Evolutionary conservation across 2,329 filamentous ascomycete genomes (phyloP).

Genomic region (Fusarium redolens): DNA sequence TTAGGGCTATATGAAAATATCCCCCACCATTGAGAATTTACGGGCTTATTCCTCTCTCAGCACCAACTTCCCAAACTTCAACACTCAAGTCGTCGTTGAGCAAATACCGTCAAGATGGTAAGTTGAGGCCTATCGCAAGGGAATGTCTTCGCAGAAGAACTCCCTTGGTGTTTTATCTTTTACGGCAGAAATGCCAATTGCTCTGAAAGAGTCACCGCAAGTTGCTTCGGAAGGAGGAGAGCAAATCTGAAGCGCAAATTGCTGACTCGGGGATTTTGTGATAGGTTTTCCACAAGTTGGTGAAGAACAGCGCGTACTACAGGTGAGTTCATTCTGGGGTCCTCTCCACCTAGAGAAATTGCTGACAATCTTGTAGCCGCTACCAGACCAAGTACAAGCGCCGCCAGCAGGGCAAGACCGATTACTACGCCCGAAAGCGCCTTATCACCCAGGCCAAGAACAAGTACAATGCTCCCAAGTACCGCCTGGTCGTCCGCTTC

Average conservation of each 20-base stretch:
- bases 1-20: slow-evolving; percentile 57
- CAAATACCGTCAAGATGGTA: slow-evolving; percentile 74
- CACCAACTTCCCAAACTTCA: slow-evolving; percentile 51
- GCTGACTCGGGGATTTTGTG: slow-evolving; percentile 84
- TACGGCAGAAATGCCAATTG: slow-evolving; percentile 59
- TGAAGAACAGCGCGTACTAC: slow-evolving; percentile 99
- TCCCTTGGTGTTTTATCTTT: slow-evolving; percentile 42
- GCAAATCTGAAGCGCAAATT: slow-evolving; percentile 97
- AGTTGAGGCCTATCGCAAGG: slow-evolving; percentile 62
- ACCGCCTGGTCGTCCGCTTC: slow-evolving; percentile 99
- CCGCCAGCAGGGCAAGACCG: slow-evolving; percentile 95
- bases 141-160: slow-evolving; percentile 18
- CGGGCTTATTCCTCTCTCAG: slow-evolving; percentile 37
- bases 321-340: slow-evolving; percentile 71
- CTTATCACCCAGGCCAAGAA: slow-evolving; percentile 99
- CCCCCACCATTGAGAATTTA: slow-evolving; percentile 54
- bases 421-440: slow-evolving; percentile 99
- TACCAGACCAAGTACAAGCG: slow-evolving; percentile 99
- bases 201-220: slow-evolving; percentile 84
- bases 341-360: not conserved
- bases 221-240: slow-evolving; percentile 88
- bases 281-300: slow-evolving; percentile 90
- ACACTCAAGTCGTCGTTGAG: slow-evolving; percentile 56
- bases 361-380: slow-evolving; percentile 70
- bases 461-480: slow-evolving; percentile 99